Conservation (phyloP, 257 asterid genomes). For the Solanum ahanhuiri region DNA sequence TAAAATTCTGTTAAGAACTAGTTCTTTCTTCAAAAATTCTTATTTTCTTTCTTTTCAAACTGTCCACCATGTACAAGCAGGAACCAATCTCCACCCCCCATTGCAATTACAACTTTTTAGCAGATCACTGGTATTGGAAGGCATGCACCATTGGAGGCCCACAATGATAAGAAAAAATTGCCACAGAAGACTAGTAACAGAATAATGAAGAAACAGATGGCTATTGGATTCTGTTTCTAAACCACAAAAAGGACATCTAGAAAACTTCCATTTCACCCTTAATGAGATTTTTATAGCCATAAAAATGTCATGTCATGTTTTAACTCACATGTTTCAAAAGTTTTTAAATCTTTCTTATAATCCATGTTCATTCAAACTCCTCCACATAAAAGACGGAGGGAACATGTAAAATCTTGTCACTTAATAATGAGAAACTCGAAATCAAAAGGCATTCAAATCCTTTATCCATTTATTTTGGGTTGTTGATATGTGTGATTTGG, state of each 20-base stretch:
- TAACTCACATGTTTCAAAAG: neutral
- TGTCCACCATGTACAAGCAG: neutral
- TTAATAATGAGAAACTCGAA: neutral
- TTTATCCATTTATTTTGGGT: neutral
- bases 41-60: neutral
- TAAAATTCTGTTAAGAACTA: neutral
- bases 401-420: neutral
- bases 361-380: neutral
- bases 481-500: neutral
- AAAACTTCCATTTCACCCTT: neutral
- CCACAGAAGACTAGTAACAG: neutral
- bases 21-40: neutral
- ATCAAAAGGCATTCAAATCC: neutral
- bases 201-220: neutral
- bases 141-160: neutral
- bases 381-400: neutral
- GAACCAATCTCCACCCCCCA: neutral
- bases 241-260: neutral
- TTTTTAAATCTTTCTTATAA: neutral
- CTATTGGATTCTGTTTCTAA: neutral
- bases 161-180: neutral
- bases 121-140: neutral
- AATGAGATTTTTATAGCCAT: neutral
- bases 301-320: neutral
- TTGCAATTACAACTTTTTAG: neutral